Evolutionary conservation across 441 rosid genomes (phyloP), one percentile per base, ranked within the genome.

Genomic region (Brassica hybrid): DNA sequence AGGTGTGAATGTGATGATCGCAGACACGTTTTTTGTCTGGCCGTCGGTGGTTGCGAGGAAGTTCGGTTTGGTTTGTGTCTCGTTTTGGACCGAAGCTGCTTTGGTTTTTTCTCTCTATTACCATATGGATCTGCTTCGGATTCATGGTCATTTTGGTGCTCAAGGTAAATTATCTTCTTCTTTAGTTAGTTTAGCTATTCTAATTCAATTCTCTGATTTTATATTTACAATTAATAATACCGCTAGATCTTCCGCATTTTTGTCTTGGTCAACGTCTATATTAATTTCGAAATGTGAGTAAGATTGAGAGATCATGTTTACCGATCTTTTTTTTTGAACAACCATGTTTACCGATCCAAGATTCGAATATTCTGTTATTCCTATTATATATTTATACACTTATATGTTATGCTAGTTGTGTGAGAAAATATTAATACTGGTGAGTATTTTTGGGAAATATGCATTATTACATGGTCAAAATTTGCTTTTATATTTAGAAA

Each of bases 11-110:
- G 86, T 86, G 41, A 66, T 91, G 77, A 84, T 91, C 32, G 80
- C 84, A 0, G 94, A 91, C 50, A 89, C 94, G 2, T 91, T 89
- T 79, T 86, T 32, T 6, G 87, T 84, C 0, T 88, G 91, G 90
- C 77, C 92, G 18, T 88, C 94, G 2, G 63, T 63, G 80, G 74
- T 91, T 10, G 88, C 94, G 0, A 81, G 58, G 38, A 91, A 89
- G 81, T 84, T 80, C 17, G 81, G 86, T 11, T 87, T 89, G 71
- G 84, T 89, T 65, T 81, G 83, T 75, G 80, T 91, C 18, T 88
- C 92, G 10, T 88, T 86, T 73, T 89, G 94, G 94, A 89, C 92
- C 2, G 90, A 91, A 77, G 88, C 93, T 52, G 94, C 92, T 78
- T 65, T 87, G 65, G 92, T 88, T 21, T 81, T 89, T 8, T 76